Evolutionary conservation across 225 moss, liverwort and hornwort species (phyloP).

Genomic region (Asterella californica): DNA sequence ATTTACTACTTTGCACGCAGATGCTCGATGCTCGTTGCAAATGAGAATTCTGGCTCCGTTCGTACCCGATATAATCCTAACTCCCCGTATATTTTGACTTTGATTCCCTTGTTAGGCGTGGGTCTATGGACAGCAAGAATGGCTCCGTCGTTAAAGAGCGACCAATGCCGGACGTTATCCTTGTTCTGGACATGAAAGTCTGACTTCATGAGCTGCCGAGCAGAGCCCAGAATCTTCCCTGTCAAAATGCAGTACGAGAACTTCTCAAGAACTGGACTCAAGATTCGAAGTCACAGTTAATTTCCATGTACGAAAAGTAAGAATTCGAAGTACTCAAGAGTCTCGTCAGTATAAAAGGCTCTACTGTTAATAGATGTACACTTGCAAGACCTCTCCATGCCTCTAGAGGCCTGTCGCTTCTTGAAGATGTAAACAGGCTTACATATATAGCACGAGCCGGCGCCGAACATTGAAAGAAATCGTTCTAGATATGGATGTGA

Average conservation of each 20-base stretch:
- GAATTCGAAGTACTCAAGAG: too few relatives aligned
- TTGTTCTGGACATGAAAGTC: not conserved
- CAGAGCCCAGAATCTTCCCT: conserved; percentile 18
- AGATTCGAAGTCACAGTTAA: not conserved
- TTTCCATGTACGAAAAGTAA: too few relatives aligned
- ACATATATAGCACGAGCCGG: too few relatives aligned
- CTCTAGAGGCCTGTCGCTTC: not conserved
- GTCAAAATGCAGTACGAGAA: not conserved
- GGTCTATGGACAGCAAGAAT: conserved; percentile 19
- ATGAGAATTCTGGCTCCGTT: not conserved
- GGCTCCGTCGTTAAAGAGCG: conserved; percentile 13
- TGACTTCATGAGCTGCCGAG: conserved; percentile 8
- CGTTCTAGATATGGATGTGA: too few relatives aligned
- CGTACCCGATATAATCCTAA: conserved; percentile 16
- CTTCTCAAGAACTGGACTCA: not conserved
- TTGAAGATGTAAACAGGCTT: not conserved
- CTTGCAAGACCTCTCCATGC: not conserved
- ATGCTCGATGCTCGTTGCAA: too few relatives aligned
- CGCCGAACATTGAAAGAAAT: too few relatives aligned
- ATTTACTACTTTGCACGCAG: too few relatives aligned
- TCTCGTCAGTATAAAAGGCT: not conserved
- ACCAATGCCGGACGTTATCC: conserved; percentile 10
- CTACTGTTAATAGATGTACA: not conserved
- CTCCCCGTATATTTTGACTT: conserved; percentile 11
- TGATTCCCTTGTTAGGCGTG: not conserved